Evolutionary conservation across 495 filamentous ascomycete species (phyloP).

Genomic region (Immersiella caudata): DNA sequence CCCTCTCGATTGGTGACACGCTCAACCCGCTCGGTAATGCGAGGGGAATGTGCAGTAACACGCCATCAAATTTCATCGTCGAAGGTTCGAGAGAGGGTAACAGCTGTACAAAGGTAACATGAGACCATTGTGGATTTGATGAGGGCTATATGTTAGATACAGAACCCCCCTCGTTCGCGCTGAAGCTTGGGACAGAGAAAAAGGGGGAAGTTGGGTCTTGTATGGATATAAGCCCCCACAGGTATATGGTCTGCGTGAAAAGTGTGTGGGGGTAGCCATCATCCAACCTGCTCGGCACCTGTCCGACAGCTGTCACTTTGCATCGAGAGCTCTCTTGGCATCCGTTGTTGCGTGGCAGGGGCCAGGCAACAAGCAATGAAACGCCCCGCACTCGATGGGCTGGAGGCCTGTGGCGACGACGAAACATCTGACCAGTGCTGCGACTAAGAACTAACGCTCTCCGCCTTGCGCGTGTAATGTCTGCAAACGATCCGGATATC

Average conservation of each 20-base stretch:
- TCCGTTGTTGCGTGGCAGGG: background rate
- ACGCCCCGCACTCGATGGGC: background rate
- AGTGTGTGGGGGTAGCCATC: background rate
- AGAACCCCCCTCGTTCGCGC: too few relatives aligned
- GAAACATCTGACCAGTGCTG: background rate
- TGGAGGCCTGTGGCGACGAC: constrained; percentile 13
- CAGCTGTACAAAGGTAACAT: background rate
- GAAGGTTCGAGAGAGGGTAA: background rate
- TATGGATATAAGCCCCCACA: background rate
- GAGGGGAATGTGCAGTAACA: background rate
- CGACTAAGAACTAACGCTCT: background rate
- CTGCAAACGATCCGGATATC: background rate
- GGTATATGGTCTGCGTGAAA: background rate
- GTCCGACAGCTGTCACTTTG: background rate
- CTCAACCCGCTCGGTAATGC: constrained; percentile 2
- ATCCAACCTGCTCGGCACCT: background rate
- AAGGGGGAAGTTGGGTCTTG: background rate
- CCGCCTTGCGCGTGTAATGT: background rate
- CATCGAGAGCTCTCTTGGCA: background rate
- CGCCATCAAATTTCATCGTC: background rate
- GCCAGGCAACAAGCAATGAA: background rate
- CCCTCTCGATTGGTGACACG: constrained; percentile 21
- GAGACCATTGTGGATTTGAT: background rate
- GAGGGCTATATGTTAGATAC: too few relatives aligned
- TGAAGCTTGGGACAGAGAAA: background rate